Evolutionary conservation across 805 yeast species (phyloP).

Genomic region (Saturnispora silvae): DNA sequence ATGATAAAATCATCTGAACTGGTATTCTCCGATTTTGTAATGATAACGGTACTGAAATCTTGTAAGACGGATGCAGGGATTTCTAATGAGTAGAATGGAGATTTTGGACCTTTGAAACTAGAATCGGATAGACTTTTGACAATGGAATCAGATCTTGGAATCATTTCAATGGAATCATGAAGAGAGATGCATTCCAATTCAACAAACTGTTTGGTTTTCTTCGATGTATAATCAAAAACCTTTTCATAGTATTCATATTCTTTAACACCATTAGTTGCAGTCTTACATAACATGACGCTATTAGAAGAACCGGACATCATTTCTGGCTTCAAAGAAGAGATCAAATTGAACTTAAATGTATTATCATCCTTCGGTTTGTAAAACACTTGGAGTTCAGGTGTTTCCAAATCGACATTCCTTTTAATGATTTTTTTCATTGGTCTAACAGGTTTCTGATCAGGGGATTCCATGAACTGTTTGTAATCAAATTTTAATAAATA

Average conservation of each 20-base stretch:
- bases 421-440: conserved; percentile 17
- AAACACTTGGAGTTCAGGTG: conserved; percentile 27
- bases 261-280: conserved; percentile 9
- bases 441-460: conserved; percentile 22
- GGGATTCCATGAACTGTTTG: conserved; percentile 23
- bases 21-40: conserved; percentile 28
- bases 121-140: conserved; percentile 38
- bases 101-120: conserved; percentile 37
- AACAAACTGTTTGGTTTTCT: conserved; percentile 27
- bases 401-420: conserved; percentile 13
- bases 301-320: conserved; percentile 13
- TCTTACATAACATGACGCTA: conserved; percentile 23
- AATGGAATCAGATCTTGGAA: conserved; percentile 41
- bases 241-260: conserved; percentile 12
- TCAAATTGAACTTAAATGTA: conserved; percentile 21
- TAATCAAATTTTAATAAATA: conserved; percentile 25
- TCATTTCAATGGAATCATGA: conserved; percentile 25
- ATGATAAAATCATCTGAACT: conserved; percentile 25
- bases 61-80: conserved; percentile 30
- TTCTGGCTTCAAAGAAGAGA: conserved; percentile 24
- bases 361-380: conserved; percentile 24
- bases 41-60: conserved; percentile 39
- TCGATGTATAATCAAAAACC: conserved; percentile 30
- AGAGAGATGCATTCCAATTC: conserved; percentile 39
- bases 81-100: conserved; percentile 41